phyloP scores from a whole-genome alignment of 176 grass and related monocot genomes.

The Carex pumila region DNA sequence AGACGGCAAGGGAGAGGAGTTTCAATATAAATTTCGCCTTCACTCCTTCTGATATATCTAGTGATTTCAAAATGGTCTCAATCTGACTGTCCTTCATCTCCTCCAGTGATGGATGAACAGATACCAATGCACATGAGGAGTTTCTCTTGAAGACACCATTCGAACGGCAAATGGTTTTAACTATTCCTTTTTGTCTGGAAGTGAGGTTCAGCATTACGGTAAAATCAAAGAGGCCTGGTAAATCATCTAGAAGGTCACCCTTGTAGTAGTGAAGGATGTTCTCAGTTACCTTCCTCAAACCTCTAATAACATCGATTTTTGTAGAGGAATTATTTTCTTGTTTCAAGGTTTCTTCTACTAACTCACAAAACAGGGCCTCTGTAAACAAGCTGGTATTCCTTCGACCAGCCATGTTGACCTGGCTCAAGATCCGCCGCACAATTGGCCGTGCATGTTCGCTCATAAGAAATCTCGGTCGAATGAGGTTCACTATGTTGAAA shows the following conservation, averaged over 20 bases:
- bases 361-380: constrained; percentile 50
- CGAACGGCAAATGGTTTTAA: constrained; percentile 29
- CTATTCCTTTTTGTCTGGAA: constrained; percentile 30
- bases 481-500: constrained; percentile 80
- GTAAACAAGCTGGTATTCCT: neutral
- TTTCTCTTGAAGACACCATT: constrained; percentile 37
- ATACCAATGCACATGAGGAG: constrained; percentile 49
- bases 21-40: constrained; percentile 59
- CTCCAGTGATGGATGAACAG: constrained; percentile 59
- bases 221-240: constrained; percentile 72
- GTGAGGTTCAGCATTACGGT: constrained; percentile 55
- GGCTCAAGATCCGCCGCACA: constrained; percentile 48
- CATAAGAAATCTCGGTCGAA: constrained; percentile 63
- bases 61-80: constrained; percentile 22
- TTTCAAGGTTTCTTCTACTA: constrained; percentile 65
- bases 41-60: constrained; percentile 43
- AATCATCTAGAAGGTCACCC: constrained; percentile 62
- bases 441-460: constrained; percentile 47
- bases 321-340: constrained; percentile 38
- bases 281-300: constrained; percentile 55
- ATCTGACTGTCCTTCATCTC: constrained; percentile 34
- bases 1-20: constrained; percentile 51
- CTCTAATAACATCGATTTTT: constrained; percentile 55
- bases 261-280: constrained; percentile 81
- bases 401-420: constrained; percentile 49